Base-by-base conservation (phyloP, 169 alveolate species). In the Plasmodium blacklocki region DNA sequence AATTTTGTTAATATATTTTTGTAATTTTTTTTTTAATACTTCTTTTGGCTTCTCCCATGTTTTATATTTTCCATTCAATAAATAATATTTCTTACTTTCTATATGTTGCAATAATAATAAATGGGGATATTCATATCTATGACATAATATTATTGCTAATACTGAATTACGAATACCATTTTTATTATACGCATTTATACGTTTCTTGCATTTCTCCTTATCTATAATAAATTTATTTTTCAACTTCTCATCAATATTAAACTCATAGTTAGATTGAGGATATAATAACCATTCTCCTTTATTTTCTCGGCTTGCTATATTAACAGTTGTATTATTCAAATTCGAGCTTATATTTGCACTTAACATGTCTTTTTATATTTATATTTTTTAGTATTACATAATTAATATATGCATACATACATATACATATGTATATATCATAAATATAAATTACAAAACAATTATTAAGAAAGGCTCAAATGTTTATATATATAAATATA, bases 91-190 rank as follows among this genome's bases (percentile, higher is more conserved):
- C n/a, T 73, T 88, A 63, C 87, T 93, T 21, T 45, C 71, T 21
- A 85, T 19, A 67, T 92, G 74, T 58, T 86, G 85, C 19, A 94
- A 60, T 8, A 92, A 49, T 26, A 94, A 32, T 7, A 92, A 62
- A 43, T 75, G 94, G 0, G 95, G 95, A 62, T 92, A 92, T 23
- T 93, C 95, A 72, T 94, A 76, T 49, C 92, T 60, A 64, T 94
- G 96, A n/a, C 95, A 94, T 49, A 94, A 68, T 21, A 94, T 71
- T n/a, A 94, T 72, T 5, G 94, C 96, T 39, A 86, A 64, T 26
- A 93, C 95, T 3, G 96, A 87, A 68, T 73, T 75, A 19, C 96
- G 72, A 70, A 94, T 68, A 9, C 96, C 96, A 72, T 88, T 87
- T 29, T 73, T 76, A n/a, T 88, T 89, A 87, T 94, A 94, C 1